Evolutionary conservation across 2,329 filamentous ascomycete genomes (phyloP), one percentile per base, ranked within the genome.

Genomic region (Exophiala aquamarina): DNA sequence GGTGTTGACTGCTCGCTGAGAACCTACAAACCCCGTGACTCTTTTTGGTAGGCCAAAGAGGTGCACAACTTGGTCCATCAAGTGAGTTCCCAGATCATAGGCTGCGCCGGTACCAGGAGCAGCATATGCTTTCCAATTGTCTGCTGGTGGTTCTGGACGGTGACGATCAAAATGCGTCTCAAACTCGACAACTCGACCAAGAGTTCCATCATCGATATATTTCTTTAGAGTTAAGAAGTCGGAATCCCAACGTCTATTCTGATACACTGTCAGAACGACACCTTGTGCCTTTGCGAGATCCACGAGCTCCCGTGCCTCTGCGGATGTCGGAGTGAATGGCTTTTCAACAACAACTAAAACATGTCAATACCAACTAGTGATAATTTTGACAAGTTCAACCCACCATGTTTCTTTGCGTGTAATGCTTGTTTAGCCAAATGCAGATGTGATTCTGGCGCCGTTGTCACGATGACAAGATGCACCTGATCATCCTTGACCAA

Each of bases 111-210:
- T 82, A 9, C 83, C 87, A 13, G 83, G 73, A 14, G 84, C 78
- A 21, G 73, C 68, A 44, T 86, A 72, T 31, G 75, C 78, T 73
- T 90, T 90, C 87, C 87, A 92, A 40, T 70, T 75, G 47, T 72
- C 63, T 15, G 63, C 50, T 4, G 82, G 78, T 31, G 76, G 71
- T 21, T 75, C 73, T 11, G 84, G 74, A 14, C 82, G 79, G 69
- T 86, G 84, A 14, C 87, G 81, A 66, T 92, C 88, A 61, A 91
- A 91, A 70, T 91, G 87, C 17, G 84, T 86, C 66, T 90, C 81
- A 61, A 86, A 88, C 68, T 92, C 87, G 44, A 86, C 77, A 31
- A 91, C 70, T n/a, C 86, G 77, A 44, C 87, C 88, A 3, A 92
- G 72, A 0, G 71, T 71, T 29, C 75, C 79, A 21, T 78, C 73